Conservation (phyloP, 202 grass and related monocot species). For the Setaria italica region DNA sequence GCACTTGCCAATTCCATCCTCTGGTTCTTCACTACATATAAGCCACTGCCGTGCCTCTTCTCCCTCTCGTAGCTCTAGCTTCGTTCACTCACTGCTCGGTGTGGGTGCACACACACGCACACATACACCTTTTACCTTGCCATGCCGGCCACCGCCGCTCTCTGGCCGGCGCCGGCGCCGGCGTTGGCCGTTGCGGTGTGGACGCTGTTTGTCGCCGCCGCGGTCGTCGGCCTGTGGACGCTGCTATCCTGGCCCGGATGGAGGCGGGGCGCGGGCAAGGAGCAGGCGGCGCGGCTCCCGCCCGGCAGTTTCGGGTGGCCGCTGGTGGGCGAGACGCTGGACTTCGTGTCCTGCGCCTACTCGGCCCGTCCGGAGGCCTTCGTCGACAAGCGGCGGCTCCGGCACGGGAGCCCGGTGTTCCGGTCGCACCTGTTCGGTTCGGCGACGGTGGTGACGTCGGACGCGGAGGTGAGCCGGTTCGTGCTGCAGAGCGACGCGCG, state of each 20-base stretch:
- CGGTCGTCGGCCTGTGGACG: not conserved
- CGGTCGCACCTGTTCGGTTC: conserved; percentile 89
- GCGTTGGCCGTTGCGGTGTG: conserved; percentile 2
- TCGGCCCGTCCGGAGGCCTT: conserved; percentile 78
- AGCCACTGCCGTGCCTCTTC: not conserved
- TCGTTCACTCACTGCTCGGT: not conserved
- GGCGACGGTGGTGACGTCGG: conserved; percentile 75
- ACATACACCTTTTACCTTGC: not conserved
- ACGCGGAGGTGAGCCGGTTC: conserved; percentile 80
- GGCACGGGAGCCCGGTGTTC: conserved; percentile 91
- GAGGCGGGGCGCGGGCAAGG: not conserved
- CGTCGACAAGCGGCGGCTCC: conserved; percentile 84
- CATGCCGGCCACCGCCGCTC: conserved; percentile 24
- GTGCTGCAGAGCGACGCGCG: conserved; percentile 87
- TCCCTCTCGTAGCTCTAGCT: not conserved
- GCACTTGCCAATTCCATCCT: conserved; percentile 2
- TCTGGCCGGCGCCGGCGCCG: conserved; percentile 32
- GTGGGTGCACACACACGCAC: conserved; percentile 31
- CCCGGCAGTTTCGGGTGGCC: conserved; percentile 90
- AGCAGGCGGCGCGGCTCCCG: conserved; percentile 50
- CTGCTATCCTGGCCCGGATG: not conserved
- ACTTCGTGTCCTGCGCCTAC: conserved; percentile 95
- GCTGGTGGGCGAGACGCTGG: conserved; percentile 88
- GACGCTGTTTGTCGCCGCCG: not conserved
- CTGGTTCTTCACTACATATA: not conserved